Conservation (phyloP, 768 basidiomycete genomes). For the Termitomyces eurrhizus region DNA sequence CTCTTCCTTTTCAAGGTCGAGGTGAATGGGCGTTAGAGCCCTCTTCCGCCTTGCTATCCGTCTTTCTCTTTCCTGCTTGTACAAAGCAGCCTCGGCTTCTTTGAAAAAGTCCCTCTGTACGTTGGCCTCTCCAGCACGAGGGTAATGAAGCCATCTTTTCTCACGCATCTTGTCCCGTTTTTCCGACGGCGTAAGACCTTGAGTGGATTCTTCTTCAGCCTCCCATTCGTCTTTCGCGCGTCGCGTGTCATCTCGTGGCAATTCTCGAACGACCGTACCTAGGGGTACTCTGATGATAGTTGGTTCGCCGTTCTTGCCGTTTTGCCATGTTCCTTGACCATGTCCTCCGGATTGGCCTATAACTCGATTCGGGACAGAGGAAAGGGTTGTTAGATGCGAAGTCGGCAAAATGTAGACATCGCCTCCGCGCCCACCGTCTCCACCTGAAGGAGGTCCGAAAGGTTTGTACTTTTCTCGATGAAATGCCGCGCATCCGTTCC, state of each 20-base stretch:
- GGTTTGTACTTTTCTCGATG: conserved; percentile 85
- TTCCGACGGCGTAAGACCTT: conserved; percentile 43
- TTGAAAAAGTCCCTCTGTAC: conserved; percentile 60
- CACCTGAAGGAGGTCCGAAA: conserved; percentile 88
- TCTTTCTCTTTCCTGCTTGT: conserved; percentile 58
- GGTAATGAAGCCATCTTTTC: conserved; percentile 79
- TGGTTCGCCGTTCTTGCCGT: conserved; percentile 73
- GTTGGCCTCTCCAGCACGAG: conserved; percentile 59
- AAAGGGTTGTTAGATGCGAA: conserved; percentile 71
- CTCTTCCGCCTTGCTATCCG: conserved; percentile 43
- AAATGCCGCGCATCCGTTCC: conserved; percentile 90
- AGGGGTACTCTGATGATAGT: conserved; percentile 79
- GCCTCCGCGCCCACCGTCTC: conserved; percentile 87
- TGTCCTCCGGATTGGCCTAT: conserved; percentile 62
- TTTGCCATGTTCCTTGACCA: conserved; percentile 85
- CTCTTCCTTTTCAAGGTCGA: conserved; percentile 61
- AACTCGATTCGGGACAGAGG: conserved; percentile 64
- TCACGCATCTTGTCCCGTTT: conserved; percentile 58
- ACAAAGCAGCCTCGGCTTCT: conserved; percentile 62
- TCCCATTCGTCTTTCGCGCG: conserved; percentile 70
- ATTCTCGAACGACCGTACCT: conserved; percentile 84
- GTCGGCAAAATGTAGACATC: conserved; percentile 84
- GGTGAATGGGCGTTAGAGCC: conserved; percentile 40
- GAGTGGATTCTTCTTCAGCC: conserved; percentile 58
- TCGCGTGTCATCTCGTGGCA: conserved; percentile 62